These are phyloP conservation scores for Aureobasidium sp. DNA, from an alignment of 2,329 filamentous ascomycete species.

Conservation along the genomic window DNA sequence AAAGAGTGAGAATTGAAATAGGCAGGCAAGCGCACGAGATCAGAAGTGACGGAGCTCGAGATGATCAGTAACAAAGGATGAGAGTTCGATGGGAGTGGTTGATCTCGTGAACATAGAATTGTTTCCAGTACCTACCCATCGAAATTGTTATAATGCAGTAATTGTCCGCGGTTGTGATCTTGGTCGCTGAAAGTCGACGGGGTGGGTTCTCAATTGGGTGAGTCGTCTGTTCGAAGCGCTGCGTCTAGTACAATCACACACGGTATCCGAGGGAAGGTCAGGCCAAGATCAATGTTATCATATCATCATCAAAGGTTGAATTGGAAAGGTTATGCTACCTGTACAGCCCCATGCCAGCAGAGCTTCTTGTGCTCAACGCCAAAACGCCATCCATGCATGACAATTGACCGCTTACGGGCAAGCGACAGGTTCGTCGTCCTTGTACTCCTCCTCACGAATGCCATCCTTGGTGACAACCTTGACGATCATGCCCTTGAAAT, in stretches of 20 bases:
- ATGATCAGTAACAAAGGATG: neutral
- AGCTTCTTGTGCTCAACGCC: constrained; percentile 12
- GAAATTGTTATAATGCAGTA: neutral
- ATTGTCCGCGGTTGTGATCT: neutral
- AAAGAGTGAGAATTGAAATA: neutral
- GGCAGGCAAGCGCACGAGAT: neutral
- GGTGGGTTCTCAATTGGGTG: neutral
- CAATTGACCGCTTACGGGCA: neutral
- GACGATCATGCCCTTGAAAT: constrained; percentile 88
- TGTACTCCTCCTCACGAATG: constrained; percentile 75
- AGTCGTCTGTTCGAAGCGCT: neutral
- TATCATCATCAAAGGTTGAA: constrained; percentile 13
- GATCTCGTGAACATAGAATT: neutral
- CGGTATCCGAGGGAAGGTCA: neutral
- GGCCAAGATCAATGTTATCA: neutral
- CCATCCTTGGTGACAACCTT: constrained; percentile 96
- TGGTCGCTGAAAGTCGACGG: neutral
- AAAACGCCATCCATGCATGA: constrained; percentile 15
- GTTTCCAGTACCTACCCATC: neutral
- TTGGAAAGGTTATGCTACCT: constrained; percentile 15
- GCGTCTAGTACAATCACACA: neutral
- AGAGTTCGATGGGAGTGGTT: neutral
- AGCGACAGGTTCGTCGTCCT: constrained; percentile 46
- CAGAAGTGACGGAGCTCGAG: neutral
- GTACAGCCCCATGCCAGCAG: constrained; percentile 11